Conservation (phyloP, 1,284 basidiomycete genomes). For the Apiotrichum mycotoxinovorans region DNA sequence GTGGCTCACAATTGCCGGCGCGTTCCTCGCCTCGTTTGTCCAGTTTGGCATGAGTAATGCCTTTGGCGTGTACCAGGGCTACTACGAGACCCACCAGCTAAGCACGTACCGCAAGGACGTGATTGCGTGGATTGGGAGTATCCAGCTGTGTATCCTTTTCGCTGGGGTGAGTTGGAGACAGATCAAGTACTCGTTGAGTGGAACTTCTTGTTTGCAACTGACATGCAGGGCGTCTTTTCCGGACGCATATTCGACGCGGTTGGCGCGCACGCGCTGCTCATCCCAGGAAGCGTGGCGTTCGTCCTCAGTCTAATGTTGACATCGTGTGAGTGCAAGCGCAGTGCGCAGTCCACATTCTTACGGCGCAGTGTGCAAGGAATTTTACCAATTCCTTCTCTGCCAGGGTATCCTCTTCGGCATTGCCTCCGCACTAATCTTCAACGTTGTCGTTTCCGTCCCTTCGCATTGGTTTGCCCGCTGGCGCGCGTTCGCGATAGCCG, state of each 20-base stretch:
- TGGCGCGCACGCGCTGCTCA: slow-evolving; percentile 46
- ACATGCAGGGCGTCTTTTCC: slow-evolving; percentile 43
- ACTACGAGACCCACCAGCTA: slow-evolving; percentile 29
- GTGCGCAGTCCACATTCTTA: too few relatives aligned
- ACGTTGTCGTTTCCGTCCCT: slow-evolving; percentile 54
- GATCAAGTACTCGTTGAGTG: too few relatives aligned
- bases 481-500: slow-evolving; percentile 33
- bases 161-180: slow-evolving; percentile 24
- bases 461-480: slow-evolving; percentile 54
- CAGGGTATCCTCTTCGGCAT: slow-evolving; percentile 28
- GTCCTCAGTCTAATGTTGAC: slow-evolving; percentile 35
- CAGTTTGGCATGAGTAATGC: slow-evolving; percentile 26
- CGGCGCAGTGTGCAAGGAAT: slow-evolving; percentile 59
- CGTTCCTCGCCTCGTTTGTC: slow-evolving; percentile 9
- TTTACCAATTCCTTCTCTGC: slow-evolving; percentile 54
- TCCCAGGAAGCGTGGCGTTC: slow-evolving; percentile 54
- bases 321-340: background rate
- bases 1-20: slow-evolving; percentile 12
- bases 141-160: slow-evolving; percentile 58
- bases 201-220: too few relatives aligned
- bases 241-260: slow-evolving; percentile 27
- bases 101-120: slow-evolving; percentile 17
- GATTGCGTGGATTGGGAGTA: slow-evolving; percentile 67
- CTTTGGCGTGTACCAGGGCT: slow-evolving; percentile 31
- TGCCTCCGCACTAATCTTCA: slow-evolving; percentile 52